Percentiles rank a stretch among this genome's conserved stretches.
phyloP scores from a whole-genome alignment of 1,139 yeast genomes.

The Tardiomyces depauwii region DNA sequence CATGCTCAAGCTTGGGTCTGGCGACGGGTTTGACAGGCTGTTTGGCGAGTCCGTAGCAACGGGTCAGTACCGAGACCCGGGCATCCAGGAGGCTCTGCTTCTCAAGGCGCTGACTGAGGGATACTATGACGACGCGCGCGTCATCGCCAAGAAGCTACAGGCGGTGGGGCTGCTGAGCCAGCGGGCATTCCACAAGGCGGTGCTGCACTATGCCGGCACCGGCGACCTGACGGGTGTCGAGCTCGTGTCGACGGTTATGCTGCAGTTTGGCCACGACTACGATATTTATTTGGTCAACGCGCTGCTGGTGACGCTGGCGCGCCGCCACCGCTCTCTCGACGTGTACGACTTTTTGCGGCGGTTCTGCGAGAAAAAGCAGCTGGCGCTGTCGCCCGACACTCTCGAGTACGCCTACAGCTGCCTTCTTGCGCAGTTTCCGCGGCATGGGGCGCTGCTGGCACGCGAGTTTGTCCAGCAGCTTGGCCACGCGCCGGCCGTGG shows the following conservation, averaged over 20 bases:
- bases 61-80: not conserved
- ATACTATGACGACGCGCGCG: not conserved
- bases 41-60: conserved; percentile 2
- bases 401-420: not conserved
- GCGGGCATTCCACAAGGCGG: not conserved
- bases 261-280: conserved; percentile 1
- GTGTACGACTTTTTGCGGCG: not conserved
- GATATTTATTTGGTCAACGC: not conserved
- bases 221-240: not conserved
- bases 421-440: not conserved
- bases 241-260: not conserved
- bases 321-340: not conserved
- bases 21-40: conserved; percentile 5
- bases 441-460: not conserved
- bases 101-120: not conserved
- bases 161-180: not conserved
- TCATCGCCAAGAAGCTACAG: not conserved
- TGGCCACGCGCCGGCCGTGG: conserved; percentile 1
- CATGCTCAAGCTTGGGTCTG: conserved; percentile 5
- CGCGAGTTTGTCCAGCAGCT: conserved; percentile 3
- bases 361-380: not conserved
- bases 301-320: not conserved
- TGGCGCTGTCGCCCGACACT: not conserved
- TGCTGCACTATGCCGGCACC: not conserved
- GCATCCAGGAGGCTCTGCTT: not conserved